Conservation (phyloP, 2,329 filamentous ascomycete species). For the Leptosphaerulina australis region DNA sequence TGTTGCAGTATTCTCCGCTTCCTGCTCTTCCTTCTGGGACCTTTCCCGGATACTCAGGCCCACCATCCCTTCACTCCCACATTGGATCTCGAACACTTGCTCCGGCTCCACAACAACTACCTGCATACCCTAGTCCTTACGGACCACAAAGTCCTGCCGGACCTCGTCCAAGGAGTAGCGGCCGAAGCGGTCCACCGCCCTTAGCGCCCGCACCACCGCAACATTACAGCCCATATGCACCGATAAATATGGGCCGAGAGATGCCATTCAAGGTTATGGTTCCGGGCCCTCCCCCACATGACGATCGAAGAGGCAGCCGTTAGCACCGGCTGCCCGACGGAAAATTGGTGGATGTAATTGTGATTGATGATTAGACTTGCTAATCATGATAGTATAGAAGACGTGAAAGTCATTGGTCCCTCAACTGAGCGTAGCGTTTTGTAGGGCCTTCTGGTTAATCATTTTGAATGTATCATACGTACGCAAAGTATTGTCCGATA, state of each 20-base stretch:
- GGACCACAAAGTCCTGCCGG: conserved; percentile 30
- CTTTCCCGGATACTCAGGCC: conserved; percentile 23
- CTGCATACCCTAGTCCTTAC: conserved; percentile 39
- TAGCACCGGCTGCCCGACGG: conserved; percentile 28
- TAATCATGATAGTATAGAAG: not conserved
- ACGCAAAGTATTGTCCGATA: no score
- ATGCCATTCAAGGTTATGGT: conserved; percentile 43
- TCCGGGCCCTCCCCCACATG: conserved; percentile 33
- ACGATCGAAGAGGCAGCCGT: conserved; percentile 34
- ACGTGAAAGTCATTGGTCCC: not conserved
- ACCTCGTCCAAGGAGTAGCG: conserved; percentile 32
- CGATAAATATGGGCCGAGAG: conserved; percentile 25
- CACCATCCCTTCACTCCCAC: conserved; percentile 24
- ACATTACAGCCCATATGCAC: conserved; percentile 38
- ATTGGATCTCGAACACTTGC: conserved; percentile 31
- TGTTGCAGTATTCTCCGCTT: conserved; percentile 37
- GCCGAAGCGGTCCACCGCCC: conserved; percentile 32
- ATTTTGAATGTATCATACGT: not conserved
- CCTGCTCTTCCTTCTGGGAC: conserved; percentile 33
- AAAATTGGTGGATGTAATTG: conserved; percentile 5
- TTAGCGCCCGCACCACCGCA: conserved; percentile 41
- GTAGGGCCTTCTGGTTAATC: not conserved
- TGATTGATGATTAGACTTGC: conserved; percentile 17
- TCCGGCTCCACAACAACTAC: conserved; percentile 34
- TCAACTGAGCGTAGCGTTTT: not conserved